Percentiles rank a stretch among this genome's conserved stretches.
Evolutionary conservation across 306 rosid species (phyloP).

Genomic region (Ceratonia siliqua): DNA sequence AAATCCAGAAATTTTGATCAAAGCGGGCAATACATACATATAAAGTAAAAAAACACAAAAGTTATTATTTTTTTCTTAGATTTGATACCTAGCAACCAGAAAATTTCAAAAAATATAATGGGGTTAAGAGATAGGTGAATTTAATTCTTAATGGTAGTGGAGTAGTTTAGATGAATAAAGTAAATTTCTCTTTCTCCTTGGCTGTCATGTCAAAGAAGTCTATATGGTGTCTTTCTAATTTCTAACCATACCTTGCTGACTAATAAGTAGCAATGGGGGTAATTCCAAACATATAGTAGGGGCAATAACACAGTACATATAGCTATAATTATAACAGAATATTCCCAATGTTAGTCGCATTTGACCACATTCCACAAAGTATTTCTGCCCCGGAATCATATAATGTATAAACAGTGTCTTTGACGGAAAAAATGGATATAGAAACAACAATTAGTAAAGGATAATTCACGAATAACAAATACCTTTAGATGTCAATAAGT

Average conservation of each 20-base stretch:
- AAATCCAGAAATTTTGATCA: not conserved
- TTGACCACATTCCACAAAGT: no score
- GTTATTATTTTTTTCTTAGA: not conserved
- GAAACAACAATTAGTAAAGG: constrained; percentile 22
- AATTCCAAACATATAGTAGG: not conserved
- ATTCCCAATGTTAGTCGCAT: no score
- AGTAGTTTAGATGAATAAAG: not conserved
- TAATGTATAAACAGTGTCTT: not conserved
- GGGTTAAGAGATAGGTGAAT: not conserved
- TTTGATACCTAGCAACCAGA: not conserved
- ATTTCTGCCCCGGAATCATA: no score
- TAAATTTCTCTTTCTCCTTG: not conserved
- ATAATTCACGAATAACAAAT: constrained; percentile 31
- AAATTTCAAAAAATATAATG: not conserved
- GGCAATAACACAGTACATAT: not conserved
- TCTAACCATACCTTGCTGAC: not conserved
- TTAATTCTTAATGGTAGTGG: not conserved
- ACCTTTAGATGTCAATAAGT: constrained; percentile 91
- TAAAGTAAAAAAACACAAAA: not conserved
- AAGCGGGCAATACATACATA: no score
- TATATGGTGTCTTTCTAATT: not conserved
- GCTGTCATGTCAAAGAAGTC: not conserved
- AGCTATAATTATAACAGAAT: no score
- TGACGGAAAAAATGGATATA: not conserved
- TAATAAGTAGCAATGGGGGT: not conserved